Evolutionary conservation across 441 rosid species (phyloP).

Genomic region (Adansonia rubrostipa): DNA sequence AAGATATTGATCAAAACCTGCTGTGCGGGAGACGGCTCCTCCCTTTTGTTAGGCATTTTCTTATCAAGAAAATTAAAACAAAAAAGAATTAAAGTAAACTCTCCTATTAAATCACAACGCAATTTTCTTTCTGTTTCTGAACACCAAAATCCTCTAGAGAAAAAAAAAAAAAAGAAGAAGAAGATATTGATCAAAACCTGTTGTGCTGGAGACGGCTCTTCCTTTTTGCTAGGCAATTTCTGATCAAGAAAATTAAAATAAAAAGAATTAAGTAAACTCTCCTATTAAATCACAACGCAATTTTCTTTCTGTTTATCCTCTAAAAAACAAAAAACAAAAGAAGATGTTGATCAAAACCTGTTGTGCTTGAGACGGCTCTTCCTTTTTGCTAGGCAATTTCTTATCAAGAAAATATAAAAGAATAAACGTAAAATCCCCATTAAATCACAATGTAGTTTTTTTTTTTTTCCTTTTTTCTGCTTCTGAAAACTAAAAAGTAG

Average conservation of each 20-base stretch:
- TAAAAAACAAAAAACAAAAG: background rate
- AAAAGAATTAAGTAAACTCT: background rate
- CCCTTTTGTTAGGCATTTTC: constrained; percentile 38
- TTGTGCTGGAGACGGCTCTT: constrained; percentile 44
- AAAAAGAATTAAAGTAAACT: background rate
- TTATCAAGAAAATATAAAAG: background rate
- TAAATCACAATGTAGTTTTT: background rate
- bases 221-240: constrained; percentile 41
- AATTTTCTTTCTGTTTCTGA: background rate
- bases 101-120: background rate
- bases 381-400: constrained; percentile 14
- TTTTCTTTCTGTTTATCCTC: background rate
- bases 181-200: background rate
- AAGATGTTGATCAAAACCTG: background rate
- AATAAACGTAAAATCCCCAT: constrained; percentile 3
- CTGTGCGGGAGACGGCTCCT: constrained; percentile 45
- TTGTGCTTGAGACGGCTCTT: constrained; percentile 19
- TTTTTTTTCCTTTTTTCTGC: background rate
- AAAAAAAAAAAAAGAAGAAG: background rate
- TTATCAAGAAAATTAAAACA: background rate
- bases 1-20: constrained; percentile 15
- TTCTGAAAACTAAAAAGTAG: background rate
- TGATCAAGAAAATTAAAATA: background rate
- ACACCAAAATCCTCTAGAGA: background rate
- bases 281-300: background rate